These are phyloP conservation scores for Podosphaera leucotricha DNA, from an alignment of 2,329 filamentous ascomycete genomes.

Conservation along the genomic window DNA sequence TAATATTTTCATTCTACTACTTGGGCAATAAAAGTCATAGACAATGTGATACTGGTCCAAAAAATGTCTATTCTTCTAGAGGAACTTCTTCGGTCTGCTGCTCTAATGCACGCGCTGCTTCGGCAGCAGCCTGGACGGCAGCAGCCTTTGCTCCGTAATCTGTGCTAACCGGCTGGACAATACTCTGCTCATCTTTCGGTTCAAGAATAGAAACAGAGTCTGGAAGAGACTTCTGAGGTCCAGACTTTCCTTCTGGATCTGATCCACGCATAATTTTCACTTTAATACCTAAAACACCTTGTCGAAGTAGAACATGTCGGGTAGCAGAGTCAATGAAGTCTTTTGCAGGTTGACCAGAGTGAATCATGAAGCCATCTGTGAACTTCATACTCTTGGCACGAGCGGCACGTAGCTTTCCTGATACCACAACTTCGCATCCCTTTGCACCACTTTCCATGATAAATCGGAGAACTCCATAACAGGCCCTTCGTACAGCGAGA, in stretches of 20 bases:
- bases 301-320: slow-evolving; percentile 97
- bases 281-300: slow-evolving; percentile 99
- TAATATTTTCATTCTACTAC: neutral
- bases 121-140: slow-evolving; percentile 43
- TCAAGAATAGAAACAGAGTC: slow-evolving; percentile 99
- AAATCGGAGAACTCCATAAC: slow-evolving; percentile 99
- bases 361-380: slow-evolving; percentile 99
- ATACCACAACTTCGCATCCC: slow-evolving; percentile 99
- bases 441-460: slow-evolving; percentile 99
- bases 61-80: slow-evolving; percentile 15
- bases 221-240: slow-evolving; percentile 88
- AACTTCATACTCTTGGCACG: slow-evolving; percentile 99
- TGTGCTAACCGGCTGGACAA: slow-evolving; percentile 87
- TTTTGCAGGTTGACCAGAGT: slow-evolving; percentile 98
- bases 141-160: slow-evolving; percentile 93
- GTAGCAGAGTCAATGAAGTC: slow-evolving; percentile 99
- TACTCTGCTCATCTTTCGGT: slow-evolving; percentile 96
- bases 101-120: slow-evolving; percentile 30
- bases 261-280: slow-evolving; percentile 99
- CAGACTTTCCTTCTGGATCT: slow-evolving; percentile 97
- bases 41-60: neutral
- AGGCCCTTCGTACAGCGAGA: slow-evolving; percentile 92
- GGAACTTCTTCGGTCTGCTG: slow-evolving; percentile 27
- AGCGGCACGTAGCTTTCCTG: slow-evolving; percentile 94
- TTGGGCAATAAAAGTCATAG: neutral